Base-by-base conservation (phyloP, 306 rosid genomes). In the Prunus campanulata region DNA sequence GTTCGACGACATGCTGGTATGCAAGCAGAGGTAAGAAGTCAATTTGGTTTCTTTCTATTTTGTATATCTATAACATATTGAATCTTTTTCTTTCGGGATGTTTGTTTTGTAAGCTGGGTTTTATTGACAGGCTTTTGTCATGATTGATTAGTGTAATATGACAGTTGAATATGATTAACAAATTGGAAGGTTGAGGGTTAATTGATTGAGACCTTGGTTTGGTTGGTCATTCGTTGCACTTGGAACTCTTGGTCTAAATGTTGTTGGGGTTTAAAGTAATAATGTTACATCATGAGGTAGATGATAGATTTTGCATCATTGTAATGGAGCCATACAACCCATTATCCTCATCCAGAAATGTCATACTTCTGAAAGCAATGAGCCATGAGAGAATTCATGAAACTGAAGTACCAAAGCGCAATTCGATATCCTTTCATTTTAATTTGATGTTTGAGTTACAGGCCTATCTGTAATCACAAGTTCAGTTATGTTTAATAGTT, bases 1-100 rank as follows among this genome's bases (percentile, higher is more conserved):
- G 97, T 93, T 63, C 80, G 98, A 27, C 78, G 98, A 63, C 98
- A 93, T 81, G 97, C 97, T 60, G 98, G 97, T 67, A 91, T 90
- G 88, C 98, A 93, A 78, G 98, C 97, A 72, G 86, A 88, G 98
- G 98, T 91, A 74, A 18, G 71, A 76, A 56, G 0, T 63, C 65
- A 48, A 32, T 66, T 42, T 63, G n/a, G 2, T 49, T 50, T 65
- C 11, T 67, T 3, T 59, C 13, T 49, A 32, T 19, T 27, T 6
- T 27, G 11, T 59, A 20, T 20, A 20, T 20, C 63, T 19, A 11
- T 54, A 54, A 39, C 44, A 7, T 39, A 39, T 39, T 39, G 44
- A 39, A 6, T 39, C 44, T 6, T 39, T 39, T 7, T 6, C 44
- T 39, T 39, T 39, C 9, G 44, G 44, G 39, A 29, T 57, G 32